Conservation (phyloP, 163 green algal genomes). For the Chlorella variabilis region DNA sequence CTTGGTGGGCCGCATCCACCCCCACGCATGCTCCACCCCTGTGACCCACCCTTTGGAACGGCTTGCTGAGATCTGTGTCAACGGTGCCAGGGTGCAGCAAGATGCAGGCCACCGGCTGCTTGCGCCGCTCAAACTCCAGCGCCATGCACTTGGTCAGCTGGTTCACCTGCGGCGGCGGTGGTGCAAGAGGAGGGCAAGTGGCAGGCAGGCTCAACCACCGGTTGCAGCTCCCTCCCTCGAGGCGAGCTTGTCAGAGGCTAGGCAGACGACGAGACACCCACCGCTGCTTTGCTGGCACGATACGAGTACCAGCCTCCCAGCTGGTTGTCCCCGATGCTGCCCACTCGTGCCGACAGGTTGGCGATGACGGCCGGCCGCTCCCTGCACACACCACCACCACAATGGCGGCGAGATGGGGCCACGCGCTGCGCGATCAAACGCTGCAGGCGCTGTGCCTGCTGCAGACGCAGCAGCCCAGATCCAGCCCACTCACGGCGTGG, state of each 20-base stretch:
- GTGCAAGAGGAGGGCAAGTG: too few species aligned
- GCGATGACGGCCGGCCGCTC: conserved; percentile 70
- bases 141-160: conserved; percentile 41
- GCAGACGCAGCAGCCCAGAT: not conserved
- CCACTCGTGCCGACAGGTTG: conserved; percentile 78
- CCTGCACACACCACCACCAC: conserved; percentile 32
- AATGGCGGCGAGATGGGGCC: too few species aligned
- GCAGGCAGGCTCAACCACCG: too few species aligned
- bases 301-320: conserved; percentile 82
- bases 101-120: conserved; percentile 60
- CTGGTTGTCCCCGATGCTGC: conserved; percentile 82
- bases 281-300: conserved; percentile 77
- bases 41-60: conserved; percentile 80
- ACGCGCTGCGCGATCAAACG: too few species aligned
- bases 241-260: too few species aligned
- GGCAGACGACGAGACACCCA: too few species aligned
- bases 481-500: conserved; percentile 5
- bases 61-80: conserved; percentile 79
- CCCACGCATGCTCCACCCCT: too few species aligned
- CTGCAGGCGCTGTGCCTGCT: too few species aligned
- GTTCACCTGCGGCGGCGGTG: too few species aligned
- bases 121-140: conserved; percentile 37
- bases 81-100: conserved; percentile 87
- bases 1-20: too few species aligned
- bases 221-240: too few species aligned